A percentile compares a stretch with the other conserved stretches of the same genome.
phyloP scores from a whole-genome alignment of 768 basidiomycete species.

The Dioszegia hungarica region DNA sequence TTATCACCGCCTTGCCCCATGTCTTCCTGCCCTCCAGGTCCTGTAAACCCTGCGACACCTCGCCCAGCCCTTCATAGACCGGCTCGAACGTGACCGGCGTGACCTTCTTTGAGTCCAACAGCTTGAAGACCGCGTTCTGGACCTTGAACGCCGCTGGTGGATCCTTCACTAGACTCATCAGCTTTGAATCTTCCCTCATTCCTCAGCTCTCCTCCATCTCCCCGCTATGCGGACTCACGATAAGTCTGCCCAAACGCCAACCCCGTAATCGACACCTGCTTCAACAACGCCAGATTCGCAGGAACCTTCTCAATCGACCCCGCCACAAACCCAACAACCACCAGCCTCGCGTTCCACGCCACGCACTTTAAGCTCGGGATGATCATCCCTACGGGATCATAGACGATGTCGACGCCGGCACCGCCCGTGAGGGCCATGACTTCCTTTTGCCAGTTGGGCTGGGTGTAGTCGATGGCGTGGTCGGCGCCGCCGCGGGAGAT shows the following conservation, averaged over 20 bases:
- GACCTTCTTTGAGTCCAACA: conserved; percentile 64
- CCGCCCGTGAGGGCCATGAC: conserved; percentile 76
- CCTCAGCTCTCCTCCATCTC: not conserved
- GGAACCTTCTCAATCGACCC: conserved; percentile 84
- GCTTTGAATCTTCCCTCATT: too few species aligned
- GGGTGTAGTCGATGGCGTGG: conserved; percentile 69
- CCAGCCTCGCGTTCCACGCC: conserved; percentile 83
- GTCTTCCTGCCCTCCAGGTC: conserved; percentile 79
- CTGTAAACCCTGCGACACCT: conserved; percentile 61
- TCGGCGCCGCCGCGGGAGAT: conserved; percentile 76
- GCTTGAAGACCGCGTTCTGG: conserved; percentile 66
- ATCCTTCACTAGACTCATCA: conserved; percentile 54
- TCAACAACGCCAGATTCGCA: conserved; percentile 68
- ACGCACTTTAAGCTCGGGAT: conserved; percentile 68
- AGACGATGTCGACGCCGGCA: conserved; percentile 62
- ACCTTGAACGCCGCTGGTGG: conserved; percentile 61
- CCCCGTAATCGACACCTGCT: conserved; percentile 78
- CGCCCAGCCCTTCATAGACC: conserved; percentile 63
- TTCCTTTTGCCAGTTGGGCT: conserved; percentile 75
- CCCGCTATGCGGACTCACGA: conserved; percentile 52
- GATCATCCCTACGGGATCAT: conserved; percentile 58
- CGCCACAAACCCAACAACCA: conserved; percentile 91
- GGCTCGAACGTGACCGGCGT: conserved; percentile 68
- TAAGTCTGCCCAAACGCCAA: conserved; percentile 81
- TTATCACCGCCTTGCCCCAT: conserved; percentile 83